Percentiles rank a stretch among this genome's conserved stretches.
Evolutionary conservation across 441 rosid species (phyloP).

Genomic region (Gossypium schwendimanii): DNA sequence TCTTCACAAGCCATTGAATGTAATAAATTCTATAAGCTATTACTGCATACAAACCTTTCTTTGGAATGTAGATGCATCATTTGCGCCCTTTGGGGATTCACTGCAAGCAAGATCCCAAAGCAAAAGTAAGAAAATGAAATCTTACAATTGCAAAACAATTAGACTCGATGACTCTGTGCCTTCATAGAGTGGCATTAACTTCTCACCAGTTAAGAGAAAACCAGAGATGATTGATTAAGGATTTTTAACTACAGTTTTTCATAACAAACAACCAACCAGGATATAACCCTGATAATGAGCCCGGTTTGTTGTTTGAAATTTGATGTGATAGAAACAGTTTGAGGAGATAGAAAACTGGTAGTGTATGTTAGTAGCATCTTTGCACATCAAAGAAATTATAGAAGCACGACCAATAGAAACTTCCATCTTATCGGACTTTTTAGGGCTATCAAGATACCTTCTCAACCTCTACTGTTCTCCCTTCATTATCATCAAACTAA

Average conservation of each 20-base stretch:
- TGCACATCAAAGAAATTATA: background rate
- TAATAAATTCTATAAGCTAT: background rate
- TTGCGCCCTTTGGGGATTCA: constrained; percentile 96
- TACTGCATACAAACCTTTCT: constrained; percentile 61
- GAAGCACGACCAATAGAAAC: background rate
- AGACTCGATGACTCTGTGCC: background rate
- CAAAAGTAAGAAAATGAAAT: constrained; percentile 1
- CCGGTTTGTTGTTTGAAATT: background rate
- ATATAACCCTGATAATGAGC: background rate
- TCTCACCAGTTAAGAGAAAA: background rate
- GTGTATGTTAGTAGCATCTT: background rate
- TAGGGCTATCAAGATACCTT: background rate
- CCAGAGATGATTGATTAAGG: background rate
- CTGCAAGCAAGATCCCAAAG: constrained; percentile 41
- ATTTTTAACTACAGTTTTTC: background rate
- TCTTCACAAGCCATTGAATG: background rate
- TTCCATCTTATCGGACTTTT: constrained; percentile 12
- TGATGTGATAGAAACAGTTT: background rate
- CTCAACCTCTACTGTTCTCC: background rate
- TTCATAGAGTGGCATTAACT: background rate
- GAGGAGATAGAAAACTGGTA: background rate
- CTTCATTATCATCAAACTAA: background rate
- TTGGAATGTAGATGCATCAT: constrained; percentile 95
- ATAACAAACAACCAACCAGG: background rate
- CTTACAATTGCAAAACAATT: background rate